Evolutionary conservation across 257 asterid species (phyloP), one percentile per base, ranked within the genome.

Genomic region (Solanum peruvianum): DNA sequence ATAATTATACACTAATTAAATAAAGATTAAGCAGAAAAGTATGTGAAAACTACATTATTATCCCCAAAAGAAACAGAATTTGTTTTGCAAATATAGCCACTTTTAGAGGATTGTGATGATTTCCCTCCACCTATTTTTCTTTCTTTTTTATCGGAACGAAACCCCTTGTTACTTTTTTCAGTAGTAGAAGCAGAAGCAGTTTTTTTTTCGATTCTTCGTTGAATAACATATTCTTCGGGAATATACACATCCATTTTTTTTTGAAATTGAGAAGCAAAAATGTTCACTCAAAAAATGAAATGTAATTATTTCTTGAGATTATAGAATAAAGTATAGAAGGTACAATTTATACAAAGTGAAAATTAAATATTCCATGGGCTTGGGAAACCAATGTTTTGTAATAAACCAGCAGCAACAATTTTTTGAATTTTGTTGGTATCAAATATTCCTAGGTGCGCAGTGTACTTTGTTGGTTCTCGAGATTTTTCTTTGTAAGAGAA

Each of bases 191-290:
- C 23, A n/a, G 39, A 25, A 33, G 44, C 77, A 18, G 23, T 20
- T 58, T 83, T 87, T 86, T 89, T 92, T 90, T 92, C 92, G 0
- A 62, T 41, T 84, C 93, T 88, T 86, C 93, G 87, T 89, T 89
- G 89, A 7, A 23, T 60, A 58, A 90, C 70, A 11, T 91, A 91
- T 88, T 92, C 94, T 69, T 92, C 92, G 6, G 92, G 37, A 85
- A 92, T 92, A 87, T 89, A 92, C 2, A 92, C 92, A 75, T 92
- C 93, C 93, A 92, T 92, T 37, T 18, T 37, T 9, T 31, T 39
- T 47, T 5, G 29, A 4, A 41, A 6, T 6, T 56, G 5, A 23
- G 60, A 21, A 81, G n/a, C 7, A 81, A 69, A 29, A 86, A 75
- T 42, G n/a, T 20, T 31, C 27, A 35, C 25, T 49, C 23, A 23